These are phyloP conservation scores for Hypericum perforatum DNA, from an alignment of 345 rosid genomes.

Conservation along the genomic window DNA sequence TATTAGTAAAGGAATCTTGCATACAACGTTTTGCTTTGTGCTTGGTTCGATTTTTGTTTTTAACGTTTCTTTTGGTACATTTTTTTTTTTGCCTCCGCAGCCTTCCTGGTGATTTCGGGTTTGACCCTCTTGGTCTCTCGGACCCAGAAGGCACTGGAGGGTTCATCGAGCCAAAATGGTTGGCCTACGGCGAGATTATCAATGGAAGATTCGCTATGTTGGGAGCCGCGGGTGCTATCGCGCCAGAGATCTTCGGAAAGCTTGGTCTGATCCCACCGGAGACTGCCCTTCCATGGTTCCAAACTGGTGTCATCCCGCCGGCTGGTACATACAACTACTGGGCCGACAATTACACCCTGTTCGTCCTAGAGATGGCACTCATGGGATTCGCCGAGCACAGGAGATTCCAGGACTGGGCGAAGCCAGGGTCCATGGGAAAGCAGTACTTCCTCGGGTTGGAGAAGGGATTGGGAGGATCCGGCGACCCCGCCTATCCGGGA, in stretches of 20 bases:
- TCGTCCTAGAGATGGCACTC: conserved; percentile 85
- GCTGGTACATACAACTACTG: conserved; percentile 93
- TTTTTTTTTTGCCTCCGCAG: conserved; percentile 19
- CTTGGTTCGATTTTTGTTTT: too few relatives aligned
- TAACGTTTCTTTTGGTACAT: neutral
- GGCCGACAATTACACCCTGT: conserved; percentile 88
- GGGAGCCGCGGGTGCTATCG: conserved; percentile 74
- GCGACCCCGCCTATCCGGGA: conserved; percentile 80
- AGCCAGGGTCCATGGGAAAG: conserved; percentile 84
- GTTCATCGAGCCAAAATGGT: conserved; percentile 91
- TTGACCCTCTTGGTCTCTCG: conserved; percentile 92
- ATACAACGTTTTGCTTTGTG: too few relatives aligned
- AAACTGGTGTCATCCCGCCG: conserved; percentile 92
- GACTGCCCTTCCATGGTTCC: conserved; percentile 94
- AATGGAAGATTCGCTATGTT: conserved; percentile 83
- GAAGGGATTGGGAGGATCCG: conserved; percentile 77
- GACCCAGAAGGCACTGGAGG: conserved; percentile 98
- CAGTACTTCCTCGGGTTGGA: conserved; percentile 90
- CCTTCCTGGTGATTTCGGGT: conserved; percentile 92
- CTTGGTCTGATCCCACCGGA: conserved; percentile 71
- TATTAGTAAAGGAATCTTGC: too few relatives aligned
- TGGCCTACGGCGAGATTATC: conserved; percentile 88
- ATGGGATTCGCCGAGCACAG: conserved; percentile 99
- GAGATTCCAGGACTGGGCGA: conserved; percentile 85
- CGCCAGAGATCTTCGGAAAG: conserved; percentile 85